Evolutionary conservation across 2,329 filamentous ascomycete species (phyloP).

Genomic region (Sarocladiaceae sp.): DNA sequence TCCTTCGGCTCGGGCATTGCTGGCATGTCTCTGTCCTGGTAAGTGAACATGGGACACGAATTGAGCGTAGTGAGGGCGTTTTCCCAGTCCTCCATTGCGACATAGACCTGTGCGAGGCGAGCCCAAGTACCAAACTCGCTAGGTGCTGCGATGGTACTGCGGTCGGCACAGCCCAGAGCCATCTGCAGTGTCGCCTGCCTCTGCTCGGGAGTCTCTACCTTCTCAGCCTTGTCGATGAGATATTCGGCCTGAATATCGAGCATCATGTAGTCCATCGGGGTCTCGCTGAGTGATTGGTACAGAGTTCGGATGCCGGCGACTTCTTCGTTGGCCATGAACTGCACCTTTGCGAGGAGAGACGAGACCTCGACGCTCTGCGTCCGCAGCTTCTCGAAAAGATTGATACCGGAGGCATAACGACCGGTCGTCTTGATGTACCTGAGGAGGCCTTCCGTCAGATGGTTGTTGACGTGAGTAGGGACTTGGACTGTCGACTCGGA

Average conservation of each 20-base stretch:
- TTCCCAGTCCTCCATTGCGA: conserved; percentile 93
- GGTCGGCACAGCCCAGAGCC: conserved; percentile 87
- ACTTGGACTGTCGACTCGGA: conserved; percentile 97
- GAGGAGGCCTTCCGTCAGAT: conserved; percentile 86
- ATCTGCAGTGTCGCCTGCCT: conserved; percentile 68
- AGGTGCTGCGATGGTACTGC: conserved; percentile 88
- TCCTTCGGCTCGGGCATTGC: conserved; percentile 89
- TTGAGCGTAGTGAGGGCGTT: conserved; percentile 91
- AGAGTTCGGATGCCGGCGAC: conserved; percentile 89
- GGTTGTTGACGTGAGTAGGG: conserved; percentile 92
- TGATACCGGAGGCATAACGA: conserved; percentile 90
- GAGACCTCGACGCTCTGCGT: conserved; percentile 89
- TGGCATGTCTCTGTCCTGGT: conserved; percentile 95
- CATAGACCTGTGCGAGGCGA: conserved; percentile 85
- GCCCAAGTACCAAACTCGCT: conserved; percentile 98
- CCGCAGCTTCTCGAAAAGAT: conserved; percentile 92
- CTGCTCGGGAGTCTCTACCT: conserved; percentile 44
- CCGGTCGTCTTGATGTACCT: conserved; percentile 95
- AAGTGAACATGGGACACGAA: conserved; percentile 99
- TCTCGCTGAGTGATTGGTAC: conserved; percentile 80
- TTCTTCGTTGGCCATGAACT: conserved; percentile 93
- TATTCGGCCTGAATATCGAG: conserved; percentile 93
- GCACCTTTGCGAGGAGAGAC: conserved; percentile 81
- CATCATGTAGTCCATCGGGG: conserved; percentile 96
- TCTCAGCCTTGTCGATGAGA: conserved; percentile 72